phyloP scores from a whole-genome alignment of 2,329 filamentous ascomycete genomes.

The Penicillium nordicum region DNA sequence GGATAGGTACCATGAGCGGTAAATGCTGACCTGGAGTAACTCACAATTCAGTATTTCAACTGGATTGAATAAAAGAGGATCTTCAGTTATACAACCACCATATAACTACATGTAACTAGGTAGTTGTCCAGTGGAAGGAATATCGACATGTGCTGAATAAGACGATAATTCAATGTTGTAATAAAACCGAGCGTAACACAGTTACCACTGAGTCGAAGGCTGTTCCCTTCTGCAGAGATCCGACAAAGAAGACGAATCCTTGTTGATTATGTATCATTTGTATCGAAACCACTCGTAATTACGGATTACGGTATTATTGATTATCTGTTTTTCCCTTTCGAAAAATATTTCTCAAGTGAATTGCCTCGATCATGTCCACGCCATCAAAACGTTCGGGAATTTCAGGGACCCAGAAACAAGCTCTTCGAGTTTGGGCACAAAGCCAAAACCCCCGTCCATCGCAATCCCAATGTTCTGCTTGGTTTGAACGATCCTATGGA shows the following conservation, averaged over 20 bases:
- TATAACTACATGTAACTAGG: too few relatives aligned
- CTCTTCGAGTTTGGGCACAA: conserved; percentile 3
- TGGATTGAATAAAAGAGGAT: background rate
- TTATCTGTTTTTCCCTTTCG: too few relatives aligned
- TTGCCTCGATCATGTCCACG: background rate
- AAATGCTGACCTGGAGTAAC: background rate
- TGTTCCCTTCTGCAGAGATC: too few relatives aligned
- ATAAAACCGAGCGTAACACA: background rate
- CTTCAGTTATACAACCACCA: background rate
- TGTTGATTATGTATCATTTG: rapidly evolving
- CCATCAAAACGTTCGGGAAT: background rate
- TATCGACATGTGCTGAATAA: background rate
- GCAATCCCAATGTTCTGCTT: background rate
- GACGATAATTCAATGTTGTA: background rate
- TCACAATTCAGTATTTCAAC: background rate
- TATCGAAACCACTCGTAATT: background rate
- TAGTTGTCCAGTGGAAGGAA: background rate
- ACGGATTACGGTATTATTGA: background rate
- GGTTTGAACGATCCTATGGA: conserved; percentile 5
- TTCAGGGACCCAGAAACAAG: background rate
- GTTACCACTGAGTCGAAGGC: background rate
- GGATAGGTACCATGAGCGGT: too few relatives aligned
- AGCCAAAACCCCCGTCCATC: conserved; percentile 1
- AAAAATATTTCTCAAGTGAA: background rate
- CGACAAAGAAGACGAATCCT: too few relatives aligned